These are phyloP conservation scores for Scedosporium minutisporum DNA, from an alignment of 2,329 filamentous ascomycete genomes.

Conservation along the genomic window DNA sequence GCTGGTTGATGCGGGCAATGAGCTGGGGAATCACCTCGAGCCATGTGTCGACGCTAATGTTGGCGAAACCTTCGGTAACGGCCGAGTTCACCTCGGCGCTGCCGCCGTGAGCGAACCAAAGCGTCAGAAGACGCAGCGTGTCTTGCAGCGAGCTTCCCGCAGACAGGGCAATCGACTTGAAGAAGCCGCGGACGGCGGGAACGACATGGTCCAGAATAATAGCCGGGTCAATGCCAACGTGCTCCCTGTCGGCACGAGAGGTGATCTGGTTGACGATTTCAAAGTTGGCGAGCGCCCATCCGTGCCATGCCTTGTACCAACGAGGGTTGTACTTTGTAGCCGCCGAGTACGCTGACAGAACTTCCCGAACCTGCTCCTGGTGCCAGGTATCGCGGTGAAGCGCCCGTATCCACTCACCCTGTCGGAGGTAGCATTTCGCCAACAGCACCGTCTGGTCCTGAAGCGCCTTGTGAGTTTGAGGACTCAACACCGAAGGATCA, in stretches of 20 bases:
- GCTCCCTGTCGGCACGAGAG: slow-evolving; percentile 19
- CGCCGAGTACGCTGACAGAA: slow-evolving; percentile 80
- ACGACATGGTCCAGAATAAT: slow-evolving; percentile 82
- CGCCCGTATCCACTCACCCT: slow-evolving; percentile 90
- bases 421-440: slow-evolving; percentile 90
- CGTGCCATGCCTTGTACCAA: slow-evolving; percentile 99
- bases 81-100: slow-evolving; percentile 78
- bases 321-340: slow-evolving; percentile 89
- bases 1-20: slow-evolving; percentile 94
- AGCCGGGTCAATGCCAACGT: slow-evolving; percentile 43
- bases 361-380: slow-evolving; percentile 74
- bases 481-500: slow-evolving; percentile 34
- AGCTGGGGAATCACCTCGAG: slow-evolving; percentile 95
- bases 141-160: slow-evolving; percentile 91
- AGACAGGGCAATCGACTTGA: slow-evolving; percentile 90
- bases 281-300: slow-evolving; percentile 96
- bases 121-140: slow-evolving; percentile 78
- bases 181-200: slow-evolving; percentile 90
- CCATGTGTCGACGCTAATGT: slow-evolving; percentile 96
- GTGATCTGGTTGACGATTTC: slow-evolving; percentile 85
- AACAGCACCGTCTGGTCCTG: slow-evolving; percentile 61
- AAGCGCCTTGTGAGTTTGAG: slow-evolving; percentile 41
- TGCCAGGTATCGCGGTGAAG: slow-evolving; percentile 85
- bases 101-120: slow-evolving; percentile 94
- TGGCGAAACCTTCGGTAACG: slow-evolving; percentile 81